Conservation (phyloP, 352 stramenopile species). For the Globisporangium cystogenes region DNA sequence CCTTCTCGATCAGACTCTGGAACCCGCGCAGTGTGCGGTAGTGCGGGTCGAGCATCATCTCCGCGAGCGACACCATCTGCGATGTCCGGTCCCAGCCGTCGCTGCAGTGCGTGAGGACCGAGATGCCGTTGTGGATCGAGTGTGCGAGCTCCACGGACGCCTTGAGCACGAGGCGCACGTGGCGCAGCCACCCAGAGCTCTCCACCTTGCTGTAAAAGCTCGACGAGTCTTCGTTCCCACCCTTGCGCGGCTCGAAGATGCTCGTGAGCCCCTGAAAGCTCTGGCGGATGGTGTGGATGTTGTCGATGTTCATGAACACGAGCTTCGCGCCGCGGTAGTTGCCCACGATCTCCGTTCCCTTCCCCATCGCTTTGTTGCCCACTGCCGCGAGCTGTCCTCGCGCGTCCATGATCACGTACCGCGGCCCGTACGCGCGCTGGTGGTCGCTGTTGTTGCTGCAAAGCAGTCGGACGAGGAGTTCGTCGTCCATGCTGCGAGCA, state of each 20-base stretch:
- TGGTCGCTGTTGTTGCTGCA: slow-evolving; percentile 34
- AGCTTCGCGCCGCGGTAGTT: slow-evolving; percentile 94
- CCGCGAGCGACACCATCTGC: slow-evolving; percentile 93
- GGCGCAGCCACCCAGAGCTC: slow-evolving; percentile 93
- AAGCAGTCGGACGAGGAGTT: slow-evolving; percentile 62
- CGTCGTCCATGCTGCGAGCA: slow-evolving; percentile 66
- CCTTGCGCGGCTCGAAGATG: slow-evolving; percentile 74
- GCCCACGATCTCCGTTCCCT: slow-evolving; percentile 93
- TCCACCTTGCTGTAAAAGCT: slow-evolving; percentile 91
- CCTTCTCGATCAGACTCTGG: slow-evolving; percentile 96
- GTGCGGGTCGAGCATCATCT: slow-evolving; percentile 97
- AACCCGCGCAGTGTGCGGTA: slow-evolving; percentile 98
- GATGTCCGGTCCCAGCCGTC: slow-evolving; percentile 99
- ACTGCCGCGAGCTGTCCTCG: slow-evolving; percentile 79
- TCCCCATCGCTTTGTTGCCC: slow-evolving; percentile 90
- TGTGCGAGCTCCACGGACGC: slow-evolving; percentile 91
- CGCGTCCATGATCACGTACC: slow-evolving; percentile 83
- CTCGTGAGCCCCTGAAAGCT: slow-evolving; percentile 85
- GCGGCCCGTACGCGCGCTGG: slow-evolving; percentile 19
- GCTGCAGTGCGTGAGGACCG: slow-evolving; percentile 97
- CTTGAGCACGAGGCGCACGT: slow-evolving; percentile 92
- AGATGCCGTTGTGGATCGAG: slow-evolving; percentile 90
- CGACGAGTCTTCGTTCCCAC: slow-evolving; percentile 74
- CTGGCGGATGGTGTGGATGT: slow-evolving; percentile 97
- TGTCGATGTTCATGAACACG: slow-evolving; percentile 98